Evolutionary conservation across 2,329 filamentous ascomycete species (phyloP).

Genomic region (Exserohilum rostratum): DNA sequence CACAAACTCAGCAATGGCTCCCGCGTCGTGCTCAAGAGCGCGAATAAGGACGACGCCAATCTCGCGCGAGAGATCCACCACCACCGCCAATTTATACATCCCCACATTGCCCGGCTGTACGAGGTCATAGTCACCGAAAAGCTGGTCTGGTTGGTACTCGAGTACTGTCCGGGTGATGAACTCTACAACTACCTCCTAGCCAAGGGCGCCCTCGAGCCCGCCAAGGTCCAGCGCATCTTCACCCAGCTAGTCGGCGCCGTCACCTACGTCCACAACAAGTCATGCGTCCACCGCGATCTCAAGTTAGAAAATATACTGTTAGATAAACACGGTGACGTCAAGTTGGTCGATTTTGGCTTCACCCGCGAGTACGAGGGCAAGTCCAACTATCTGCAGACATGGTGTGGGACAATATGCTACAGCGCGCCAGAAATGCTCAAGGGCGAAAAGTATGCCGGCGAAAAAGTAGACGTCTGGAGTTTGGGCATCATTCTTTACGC

Average conservation of each 20-base stretch:
- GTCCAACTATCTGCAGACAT: constrained; percentile 92
- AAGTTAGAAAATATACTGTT: constrained; percentile 97
- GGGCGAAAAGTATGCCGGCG: constrained; percentile 95
- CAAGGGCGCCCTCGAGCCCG: constrained; percentile 80
- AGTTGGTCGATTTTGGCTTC: constrained; percentile 97
- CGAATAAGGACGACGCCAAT: constrained; percentile 93
- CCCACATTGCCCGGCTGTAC: constrained; percentile 94
- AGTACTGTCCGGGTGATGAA: constrained; percentile 96
- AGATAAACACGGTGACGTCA: constrained; percentile 96
- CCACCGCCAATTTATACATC: constrained; percentile 95
- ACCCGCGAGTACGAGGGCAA: constrained; percentile 97
- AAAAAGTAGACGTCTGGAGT: constrained; percentile 98
- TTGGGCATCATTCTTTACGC: constrained; percentile 85
- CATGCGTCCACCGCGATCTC: constrained; percentile 93
- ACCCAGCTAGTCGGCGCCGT: constrained; percentile 94
- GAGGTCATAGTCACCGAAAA: constrained; percentile 97
- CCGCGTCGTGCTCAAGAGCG: constrained; percentile 98
- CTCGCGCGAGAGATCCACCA: constrained; percentile 97
- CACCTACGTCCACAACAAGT: constrained; percentile 91
- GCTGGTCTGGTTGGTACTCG: constrained; percentile 93
- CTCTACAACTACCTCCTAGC: constrained; percentile 94
- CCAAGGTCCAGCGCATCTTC: constrained; percentile 94
- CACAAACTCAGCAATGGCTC: constrained; percentile 99
- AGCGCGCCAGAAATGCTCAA: constrained; percentile 98
- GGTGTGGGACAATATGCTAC: constrained; percentile 97